Evolutionary conservation across 768 basidiomycete genomes (phyloP).

Genomic region (Lanmaoa pseudosensibilis): DNA sequence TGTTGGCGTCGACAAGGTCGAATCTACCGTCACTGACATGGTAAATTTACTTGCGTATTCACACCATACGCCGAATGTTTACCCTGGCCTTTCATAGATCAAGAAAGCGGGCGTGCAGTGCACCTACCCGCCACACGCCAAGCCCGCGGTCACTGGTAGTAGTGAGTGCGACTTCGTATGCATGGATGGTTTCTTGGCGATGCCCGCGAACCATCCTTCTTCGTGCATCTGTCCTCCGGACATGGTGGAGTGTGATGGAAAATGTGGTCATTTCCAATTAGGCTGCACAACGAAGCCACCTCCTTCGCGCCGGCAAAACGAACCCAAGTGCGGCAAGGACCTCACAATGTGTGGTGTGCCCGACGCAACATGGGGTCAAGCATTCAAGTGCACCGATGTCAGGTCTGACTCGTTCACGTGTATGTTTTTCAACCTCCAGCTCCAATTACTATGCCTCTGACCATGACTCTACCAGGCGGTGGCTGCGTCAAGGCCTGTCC

Average conservation of each 20-base stretch:
- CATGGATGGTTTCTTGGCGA: conserved; percentile 27
- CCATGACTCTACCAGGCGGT: conserved; percentile 27
- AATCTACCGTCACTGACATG: conserved; percentile 21
- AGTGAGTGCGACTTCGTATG: conserved; percentile 34
- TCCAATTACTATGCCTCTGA: neutral
- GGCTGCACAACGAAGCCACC: conserved; percentile 20
- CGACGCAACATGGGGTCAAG: conserved; percentile 11
- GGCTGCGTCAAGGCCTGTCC: conserved; percentile 33
- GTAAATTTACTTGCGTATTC: conserved; percentile 10
- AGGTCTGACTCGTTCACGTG: conserved; percentile 29
- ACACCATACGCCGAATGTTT: neutral
- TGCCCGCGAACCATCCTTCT: conserved; percentile 16
- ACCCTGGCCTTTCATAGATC: conserved; percentile 20
- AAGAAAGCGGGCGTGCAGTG: conserved; percentile 25
- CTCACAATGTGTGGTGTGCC: conserved; percentile 30
- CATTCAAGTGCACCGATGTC: conserved; percentile 35
- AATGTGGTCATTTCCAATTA: conserved; percentile 27
- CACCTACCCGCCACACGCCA: conserved; percentile 33
- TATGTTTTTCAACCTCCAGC: conserved; percentile 19
- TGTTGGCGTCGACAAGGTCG: conserved; percentile 25
- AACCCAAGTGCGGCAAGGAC: conserved; percentile 22
- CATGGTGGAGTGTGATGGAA: conserved; percentile 31
- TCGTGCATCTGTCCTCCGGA: conserved; percentile 31
- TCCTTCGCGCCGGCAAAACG: conserved; percentile 17
- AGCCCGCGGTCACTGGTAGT: conserved; percentile 13